A percentile compares a stretch with the other conserved stretches of the same genome.
Evolutionary conservation across 129 eudicot species (phyloP).

Genomic region (Artemisia tridentata): DNA sequence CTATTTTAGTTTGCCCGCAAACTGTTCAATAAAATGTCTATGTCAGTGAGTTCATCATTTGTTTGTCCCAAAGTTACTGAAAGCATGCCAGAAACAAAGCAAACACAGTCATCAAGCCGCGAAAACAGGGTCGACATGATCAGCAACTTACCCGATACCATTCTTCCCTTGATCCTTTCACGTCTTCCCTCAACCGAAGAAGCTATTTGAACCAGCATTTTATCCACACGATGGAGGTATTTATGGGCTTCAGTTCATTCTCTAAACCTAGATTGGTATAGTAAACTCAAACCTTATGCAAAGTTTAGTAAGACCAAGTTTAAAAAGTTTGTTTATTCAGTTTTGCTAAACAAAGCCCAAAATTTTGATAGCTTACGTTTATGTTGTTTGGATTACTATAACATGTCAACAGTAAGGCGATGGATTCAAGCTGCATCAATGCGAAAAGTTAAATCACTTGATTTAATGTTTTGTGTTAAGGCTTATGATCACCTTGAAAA

Average conservation of each 20-base stretch:
- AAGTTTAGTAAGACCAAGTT: background rate
- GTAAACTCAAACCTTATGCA: background rate
- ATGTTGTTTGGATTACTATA: background rate
- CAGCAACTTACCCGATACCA: background rate
- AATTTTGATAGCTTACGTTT: background rate
- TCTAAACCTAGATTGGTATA: background rate
- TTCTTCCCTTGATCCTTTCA: conserved; percentile 1
- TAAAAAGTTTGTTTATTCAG: background rate
- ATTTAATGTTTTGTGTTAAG: background rate
- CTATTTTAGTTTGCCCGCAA: background rate
- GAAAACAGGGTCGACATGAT: background rate
- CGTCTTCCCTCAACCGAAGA: background rate
- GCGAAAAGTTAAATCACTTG: conserved; percentile 4
- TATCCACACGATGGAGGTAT: conserved; percentile 6
- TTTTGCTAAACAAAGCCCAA: background rate
- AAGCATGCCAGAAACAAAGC: too few species aligned
- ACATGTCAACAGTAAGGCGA: background rate
- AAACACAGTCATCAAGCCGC: background rate
- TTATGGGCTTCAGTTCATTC: background rate
- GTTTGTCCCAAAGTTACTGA: background rate
- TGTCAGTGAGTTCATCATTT: background rate
- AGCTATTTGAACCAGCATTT: background rate
- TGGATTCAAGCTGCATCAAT: background rate
- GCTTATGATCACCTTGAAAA: too few species aligned
- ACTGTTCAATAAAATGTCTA: background rate